Evolutionary conservation across 2,329 filamentous ascomycete genomes (phyloP), one percentile per base, ranked within the genome.

Genomic region (Phialemonium atrogriseum): DNA sequence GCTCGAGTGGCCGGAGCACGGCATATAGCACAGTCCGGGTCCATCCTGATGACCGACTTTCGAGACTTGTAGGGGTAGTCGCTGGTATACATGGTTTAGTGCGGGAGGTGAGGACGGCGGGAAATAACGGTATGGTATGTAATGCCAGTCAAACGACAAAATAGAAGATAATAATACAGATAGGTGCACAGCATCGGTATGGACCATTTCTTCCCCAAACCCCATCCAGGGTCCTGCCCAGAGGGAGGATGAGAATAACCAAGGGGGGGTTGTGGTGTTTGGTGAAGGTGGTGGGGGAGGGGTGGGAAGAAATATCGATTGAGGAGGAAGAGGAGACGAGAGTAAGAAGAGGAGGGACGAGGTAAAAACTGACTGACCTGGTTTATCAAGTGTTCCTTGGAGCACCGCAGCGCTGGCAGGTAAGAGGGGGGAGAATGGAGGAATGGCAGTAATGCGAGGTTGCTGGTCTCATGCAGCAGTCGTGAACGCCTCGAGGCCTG

Each of bases 21-120:
- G 54, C 77, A 81, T 49, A 82, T 76, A 32, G 77, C 77, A 55
- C 77, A 82, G 56, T 80, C 73, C 25, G 77, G 77, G 47, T 81
- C 77, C 73, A 80, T 80, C 55, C 66, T 77, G 54, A 71, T 66
- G 51, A 69, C 46, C 39, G 60, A 52, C 55, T 68, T 70, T 47
- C 61, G 59, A 46, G 50, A 45, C 45, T 59, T 60, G 38, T 53
- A 46, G 33, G 59, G 56, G 40, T 55, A 49, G 34, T 64, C 60
- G 62, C 60, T 70, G 50, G 54, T 42, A 60, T 64, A 65, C 67
- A 73, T 73, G 39, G 32, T 35, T 52, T 44, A 54, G 50, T 46
- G 47, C 45, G 48, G 46, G 39, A 35, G 36, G 41, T 42, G 48
- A 46, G 40, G 41, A 43, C 38, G 39, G 41, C 39, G 41, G 45